These are phyloP conservation scores for Roridomyces roridus DNA, from an alignment of 768 basidiomycete species.

Conservation along the genomic window DNA sequence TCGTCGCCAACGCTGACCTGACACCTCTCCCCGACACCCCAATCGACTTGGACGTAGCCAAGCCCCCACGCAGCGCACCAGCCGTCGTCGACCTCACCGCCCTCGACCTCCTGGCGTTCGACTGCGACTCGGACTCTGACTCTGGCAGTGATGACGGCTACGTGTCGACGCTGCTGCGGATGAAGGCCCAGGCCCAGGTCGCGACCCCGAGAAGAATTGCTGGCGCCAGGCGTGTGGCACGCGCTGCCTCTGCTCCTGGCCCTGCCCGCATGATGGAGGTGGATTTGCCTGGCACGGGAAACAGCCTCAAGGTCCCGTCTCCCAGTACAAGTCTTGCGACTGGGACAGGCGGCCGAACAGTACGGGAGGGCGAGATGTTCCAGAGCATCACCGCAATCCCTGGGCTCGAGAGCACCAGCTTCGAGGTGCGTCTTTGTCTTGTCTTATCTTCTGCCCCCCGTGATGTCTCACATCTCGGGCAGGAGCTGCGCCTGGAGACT, in stretches of 20 bases:
- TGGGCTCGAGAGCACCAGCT: conserved; percentile 18
- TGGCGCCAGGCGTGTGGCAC: conserved; percentile 15
- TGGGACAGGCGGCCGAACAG: too few species aligned
- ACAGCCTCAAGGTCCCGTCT: too few species aligned
- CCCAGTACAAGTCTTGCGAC: background rate
- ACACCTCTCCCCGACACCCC: too few species aligned
- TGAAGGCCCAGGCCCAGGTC: background rate
- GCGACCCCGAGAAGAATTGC: conserved; percentile 14
- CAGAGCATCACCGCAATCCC: conserved; percentile 24
- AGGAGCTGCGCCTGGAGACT: conserved; percentile 25
- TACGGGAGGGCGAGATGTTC: conserved; percentile 20
- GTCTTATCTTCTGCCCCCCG: background rate
- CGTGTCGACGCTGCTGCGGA: conserved; percentile 20
- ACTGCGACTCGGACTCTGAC: conserved; percentile 22
- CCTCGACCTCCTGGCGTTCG: conserved; percentile 22
- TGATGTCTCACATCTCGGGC: background rate
- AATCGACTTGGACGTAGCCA: too few species aligned
- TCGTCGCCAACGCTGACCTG: too few species aligned
- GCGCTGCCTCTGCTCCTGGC: conserved; percentile 11
- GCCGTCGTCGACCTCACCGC: conserved; percentile 15
- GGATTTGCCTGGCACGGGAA: background rate
- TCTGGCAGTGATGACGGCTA: conserved; percentile 23
- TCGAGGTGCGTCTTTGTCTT: conserved; percentile 14
- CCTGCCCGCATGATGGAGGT: background rate
- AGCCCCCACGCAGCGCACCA: too few species aligned